Evolutionary conservation across 2,329 filamentous ascomycete genomes (phyloP).

Genomic region (Aureobasidium sp.): DNA sequence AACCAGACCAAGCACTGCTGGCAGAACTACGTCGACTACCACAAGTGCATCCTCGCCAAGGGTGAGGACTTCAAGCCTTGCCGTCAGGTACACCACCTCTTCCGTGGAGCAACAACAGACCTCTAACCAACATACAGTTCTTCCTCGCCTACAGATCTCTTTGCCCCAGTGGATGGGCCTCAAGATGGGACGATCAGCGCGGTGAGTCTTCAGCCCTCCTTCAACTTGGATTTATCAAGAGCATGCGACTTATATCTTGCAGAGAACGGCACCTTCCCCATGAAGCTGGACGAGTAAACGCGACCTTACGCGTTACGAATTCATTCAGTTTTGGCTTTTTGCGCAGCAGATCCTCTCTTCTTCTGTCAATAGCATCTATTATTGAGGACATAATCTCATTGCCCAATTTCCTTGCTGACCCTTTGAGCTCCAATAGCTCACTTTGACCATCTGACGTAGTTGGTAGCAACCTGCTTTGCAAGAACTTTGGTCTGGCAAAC

Average conservation of each 20-base stretch:
- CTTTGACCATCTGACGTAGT: no score
- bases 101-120: neutral
- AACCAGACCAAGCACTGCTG: slow-evolving; percentile 99
- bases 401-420: neutral
- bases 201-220: slow-evolving; percentile 52
- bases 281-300: slow-evolving; percentile 37
- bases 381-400: slow-evolving; percentile 8
- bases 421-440: neutral
- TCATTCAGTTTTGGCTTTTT: neutral
- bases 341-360: neutral
- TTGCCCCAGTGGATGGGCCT: slow-evolving; percentile 89
- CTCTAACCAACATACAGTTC: slow-evolving; percentile 54
- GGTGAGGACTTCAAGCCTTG: slow-evolving; percentile 97
- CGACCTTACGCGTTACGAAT: neutral
- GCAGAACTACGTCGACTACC: slow-evolving; percentile 99
- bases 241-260: slow-evolving; percentile 2
- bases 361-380: slow-evolving; percentile 10
- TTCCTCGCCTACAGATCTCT: slow-evolving; percentile 93
- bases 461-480: neutral
- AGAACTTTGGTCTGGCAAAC: neutral
- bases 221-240: neutral
- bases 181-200: slow-evolving; percentile 96
- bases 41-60: slow-evolving; percentile 99
- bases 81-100: slow-evolving; percentile 62
- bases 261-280: slow-evolving; percentile 51